Evolutionary conservation across 352 stramenopile genomes (phyloP).

Genomic region (Pythium rishiriense): DNA sequence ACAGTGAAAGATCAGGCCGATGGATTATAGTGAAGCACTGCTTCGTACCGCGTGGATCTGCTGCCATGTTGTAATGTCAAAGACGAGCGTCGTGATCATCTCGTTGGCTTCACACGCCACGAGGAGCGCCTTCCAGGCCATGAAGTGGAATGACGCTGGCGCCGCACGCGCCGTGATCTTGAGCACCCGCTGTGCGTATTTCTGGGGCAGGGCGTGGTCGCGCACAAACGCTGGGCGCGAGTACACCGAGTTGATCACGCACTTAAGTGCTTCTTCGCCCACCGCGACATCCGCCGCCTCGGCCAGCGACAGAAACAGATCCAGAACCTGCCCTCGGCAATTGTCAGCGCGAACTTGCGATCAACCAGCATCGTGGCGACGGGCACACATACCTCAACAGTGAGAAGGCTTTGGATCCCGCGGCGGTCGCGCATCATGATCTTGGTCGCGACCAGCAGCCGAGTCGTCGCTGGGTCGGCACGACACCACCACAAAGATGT

Average conservation of each 20-base stretch:
- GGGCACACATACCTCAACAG: constrained; percentile 38
- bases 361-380: too few relatives aligned
- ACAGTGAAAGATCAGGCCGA: not conserved
- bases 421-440: constrained; percentile 70
- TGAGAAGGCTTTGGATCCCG: constrained; percentile 59
- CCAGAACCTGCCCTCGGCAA: constrained; percentile 41
- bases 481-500: not conserved
- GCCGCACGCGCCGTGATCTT: constrained; percentile 27
- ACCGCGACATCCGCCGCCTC: constrained; percentile 27
- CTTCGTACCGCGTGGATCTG: constrained; percentile 47
- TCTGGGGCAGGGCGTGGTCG: constrained; percentile 28
- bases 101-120: constrained; percentile 47
- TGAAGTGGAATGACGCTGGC: constrained; percentile 40
- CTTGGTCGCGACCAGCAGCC: constrained; percentile 46
- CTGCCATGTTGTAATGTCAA: constrained; percentile 40
- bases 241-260: constrained; percentile 68
- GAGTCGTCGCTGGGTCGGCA: constrained; percentile 15
- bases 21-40: too few relatives aligned
- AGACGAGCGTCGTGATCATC: constrained; percentile 31
- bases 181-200: constrained; percentile 32
- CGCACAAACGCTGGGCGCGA: constrained; percentile 56
- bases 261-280: constrained; percentile 65
- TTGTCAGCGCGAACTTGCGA: too few relatives aligned
- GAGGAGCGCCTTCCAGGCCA: constrained; percentile 64
- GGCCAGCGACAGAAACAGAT: constrained; percentile 35